Evolutionary conservation across 495 filamentous ascomycete genomes (phyloP).

Genomic region (Neurospora sp.): DNA sequence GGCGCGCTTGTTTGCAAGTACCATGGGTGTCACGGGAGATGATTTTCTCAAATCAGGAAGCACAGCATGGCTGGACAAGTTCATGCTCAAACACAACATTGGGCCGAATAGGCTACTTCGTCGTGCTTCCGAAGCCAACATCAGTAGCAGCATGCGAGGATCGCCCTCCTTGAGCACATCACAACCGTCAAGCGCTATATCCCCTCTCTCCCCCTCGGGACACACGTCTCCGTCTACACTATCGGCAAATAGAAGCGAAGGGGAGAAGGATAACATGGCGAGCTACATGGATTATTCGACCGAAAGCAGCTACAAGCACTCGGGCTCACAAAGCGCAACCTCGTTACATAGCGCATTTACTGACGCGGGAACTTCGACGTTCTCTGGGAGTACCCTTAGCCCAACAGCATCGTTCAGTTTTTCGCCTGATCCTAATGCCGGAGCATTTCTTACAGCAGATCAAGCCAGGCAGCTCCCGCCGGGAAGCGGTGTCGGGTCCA

Average conservation of each 20-base stretch:
- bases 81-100: slow-evolving; percentile 87
- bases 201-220: slow-evolving; percentile 59
- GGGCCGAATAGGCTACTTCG: slow-evolving; percentile 50
- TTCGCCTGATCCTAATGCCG: slow-evolving; percentile 61
- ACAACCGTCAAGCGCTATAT: slow-evolving; percentile 62
- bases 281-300: slow-evolving; percentile 41
- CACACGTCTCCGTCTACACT: slow-evolving; percentile 55
- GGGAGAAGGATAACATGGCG: slow-evolving; percentile 39
- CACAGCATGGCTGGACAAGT: slow-evolving; percentile 83
- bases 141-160: slow-evolving; percentile 46
- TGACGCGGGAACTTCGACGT: slow-evolving; percentile 53
- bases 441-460: slow-evolving; percentile 58
- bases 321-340: slow-evolving; percentile 44
- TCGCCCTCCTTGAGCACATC: slow-evolving; percentile 45
- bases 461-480: slow-evolving; percentile 51
- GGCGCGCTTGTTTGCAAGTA: slow-evolving; percentile 74
- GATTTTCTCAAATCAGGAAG: slow-evolving; percentile 67
- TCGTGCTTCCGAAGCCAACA: slow-evolving; percentile 61
- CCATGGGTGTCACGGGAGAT: slow-evolving; percentile 58
- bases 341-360: slow-evolving; percentile 48
- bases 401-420: slow-evolving; percentile 78
- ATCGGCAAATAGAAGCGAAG: slow-evolving; percentile 58
- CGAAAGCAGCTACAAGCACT: slow-evolving; percentile 43
- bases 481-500: slow-evolving; percentile 28
- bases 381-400: slow-evolving; percentile 67